These are phyloP conservation scores for Fusarium sublunatum DNA, from an alignment of 2,329 filamentous ascomycete genomes.

Conservation along the genomic window DNA sequence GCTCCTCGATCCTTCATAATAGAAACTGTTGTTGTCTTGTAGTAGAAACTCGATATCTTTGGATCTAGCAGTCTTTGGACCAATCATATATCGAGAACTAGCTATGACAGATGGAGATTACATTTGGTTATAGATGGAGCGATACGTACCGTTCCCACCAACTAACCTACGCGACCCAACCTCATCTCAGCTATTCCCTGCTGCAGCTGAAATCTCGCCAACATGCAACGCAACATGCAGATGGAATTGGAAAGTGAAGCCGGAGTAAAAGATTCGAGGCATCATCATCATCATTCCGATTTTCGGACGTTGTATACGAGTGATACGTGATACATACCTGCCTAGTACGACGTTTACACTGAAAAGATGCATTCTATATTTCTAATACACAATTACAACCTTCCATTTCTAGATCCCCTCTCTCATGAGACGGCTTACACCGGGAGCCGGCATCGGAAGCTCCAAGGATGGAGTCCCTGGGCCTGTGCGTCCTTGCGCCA, in stretches of 20 bases:
- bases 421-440: conserved; percentile 18
- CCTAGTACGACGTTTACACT: too few relatives aligned
- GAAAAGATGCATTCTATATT: neutral
- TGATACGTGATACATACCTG: too few relatives aligned
- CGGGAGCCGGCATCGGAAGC: conserved; percentile 40
- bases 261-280: neutral
- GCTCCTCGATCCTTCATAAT: neutral
- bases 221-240: neutral
- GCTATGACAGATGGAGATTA: conserved; percentile 45
- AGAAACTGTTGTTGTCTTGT: conserved; percentile 16
- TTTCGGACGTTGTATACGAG: neutral
- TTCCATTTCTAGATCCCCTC: conserved; percentile 5
- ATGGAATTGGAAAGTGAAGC: conserved; percentile 18
- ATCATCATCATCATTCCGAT: neutral
- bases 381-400: neutral
- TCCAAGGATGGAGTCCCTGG: conserved; percentile 5
- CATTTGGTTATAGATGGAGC: conserved; percentile 25
- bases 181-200: conserved; percentile 9
- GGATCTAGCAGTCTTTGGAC: conserved; percentile 21
- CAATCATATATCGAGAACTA: conserved; percentile 31
- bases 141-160: conserved; percentile 34
- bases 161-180: conserved; percentile 7
- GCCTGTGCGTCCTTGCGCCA: conserved; percentile 14
- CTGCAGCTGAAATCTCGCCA: neutral
- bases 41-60: conserved; percentile 41